phyloP scores from a whole-genome alignment of 805 yeast genomes.

The Teunomyces lycoperdinae region DNA sequence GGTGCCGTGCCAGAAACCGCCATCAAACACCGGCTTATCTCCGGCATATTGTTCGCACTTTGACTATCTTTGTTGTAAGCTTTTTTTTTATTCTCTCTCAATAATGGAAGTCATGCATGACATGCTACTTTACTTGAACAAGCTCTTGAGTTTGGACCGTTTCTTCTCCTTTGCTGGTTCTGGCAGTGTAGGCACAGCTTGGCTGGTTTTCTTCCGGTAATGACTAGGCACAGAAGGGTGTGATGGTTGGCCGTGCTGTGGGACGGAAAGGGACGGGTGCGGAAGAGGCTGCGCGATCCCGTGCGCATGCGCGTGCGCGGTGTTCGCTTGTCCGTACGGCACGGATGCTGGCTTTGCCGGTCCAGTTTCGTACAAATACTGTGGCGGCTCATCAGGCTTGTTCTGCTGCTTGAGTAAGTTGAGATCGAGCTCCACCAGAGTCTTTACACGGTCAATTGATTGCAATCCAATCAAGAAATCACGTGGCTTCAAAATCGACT shows the following conservation, averaged over 20 bases:
- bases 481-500: slow-evolving; percentile 61
- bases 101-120: no score
- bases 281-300: slow-evolving; percentile 5
- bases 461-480: slow-evolving; percentile 44
- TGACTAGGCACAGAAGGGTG: slow-evolving; percentile 20
- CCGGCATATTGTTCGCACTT: no score
- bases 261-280: slow-evolving; percentile 14
- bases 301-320: no score
- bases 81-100: no score
- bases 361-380: slow-evolving; percentile 36
- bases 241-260: slow-evolving; percentile 8
- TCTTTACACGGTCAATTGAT: slow-evolving; percentile 35
- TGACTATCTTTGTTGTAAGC: no score
- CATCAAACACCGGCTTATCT: no score
- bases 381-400: slow-evolving; percentile 42
- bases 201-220: slow-evolving; percentile 21
- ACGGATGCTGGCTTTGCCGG: slow-evolving; percentile 14
- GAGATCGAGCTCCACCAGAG: slow-evolving; percentile 43
- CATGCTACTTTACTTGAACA: slow-evolving; percentile 27
- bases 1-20: no score
- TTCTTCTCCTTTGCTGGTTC: slow-evolving; percentile 35
- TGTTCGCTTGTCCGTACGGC: no score
- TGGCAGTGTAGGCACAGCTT: slow-evolving; percentile 6
- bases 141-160: slow-evolving; percentile 44
- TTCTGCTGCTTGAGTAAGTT: slow-evolving; percentile 27